Percentiles rank a stretch among this genome's conserved stretches.
Evolutionary conservation across 2,329 filamentous ascomycete species (phyloP).

Genomic region (Xylariaceae sp.): DNA sequence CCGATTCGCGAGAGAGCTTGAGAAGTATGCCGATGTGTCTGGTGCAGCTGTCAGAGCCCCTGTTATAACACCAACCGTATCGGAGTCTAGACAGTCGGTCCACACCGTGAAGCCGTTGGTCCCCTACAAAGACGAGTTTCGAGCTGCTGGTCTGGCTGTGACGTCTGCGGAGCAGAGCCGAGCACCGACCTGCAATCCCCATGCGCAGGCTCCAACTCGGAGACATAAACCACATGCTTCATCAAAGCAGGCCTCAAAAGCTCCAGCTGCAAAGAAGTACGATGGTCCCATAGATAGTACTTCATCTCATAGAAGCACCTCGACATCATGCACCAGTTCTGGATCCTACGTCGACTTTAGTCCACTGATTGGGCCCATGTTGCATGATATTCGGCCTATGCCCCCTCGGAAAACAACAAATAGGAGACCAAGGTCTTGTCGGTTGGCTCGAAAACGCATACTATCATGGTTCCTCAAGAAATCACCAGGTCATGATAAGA

Average conservation of each 20-base stretch:
- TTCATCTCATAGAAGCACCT: conserved; percentile 8
- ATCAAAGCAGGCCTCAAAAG: neutral
- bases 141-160: conserved; percentile 49
- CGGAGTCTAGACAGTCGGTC: conserved; percentile 40
- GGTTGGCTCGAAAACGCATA: conserved; percentile 18
- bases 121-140: conserved; percentile 50
- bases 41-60: conserved; percentile 36
- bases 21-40: conserved; percentile 38
- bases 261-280: conserved; percentile 8
- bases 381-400: conserved; percentile 17
- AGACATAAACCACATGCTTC: neutral
- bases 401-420: conserved; percentile 14
- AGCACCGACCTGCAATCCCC: conserved; percentile 19
- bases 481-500: conserved; percentile 16
- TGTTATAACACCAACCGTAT: conserved; percentile 37
- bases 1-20: conserved; percentile 38
- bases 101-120: conserved; percentile 49
- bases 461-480: conserved; percentile 28
- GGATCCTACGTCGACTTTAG: conserved; percentile 27
- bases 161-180: conserved; percentile 45
- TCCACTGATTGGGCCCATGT: conserved; percentile 14
- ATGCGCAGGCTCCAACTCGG: conserved; percentile 10
- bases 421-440: conserved; percentile 13
- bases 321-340: conserved; percentile 20
- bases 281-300: conserved; percentile 19